Evolutionary conservation across 2,329 filamentous ascomycete species (phyloP), one percentile per base, ranked within the genome.

Genomic region (Claviceps sp.): DNA sequence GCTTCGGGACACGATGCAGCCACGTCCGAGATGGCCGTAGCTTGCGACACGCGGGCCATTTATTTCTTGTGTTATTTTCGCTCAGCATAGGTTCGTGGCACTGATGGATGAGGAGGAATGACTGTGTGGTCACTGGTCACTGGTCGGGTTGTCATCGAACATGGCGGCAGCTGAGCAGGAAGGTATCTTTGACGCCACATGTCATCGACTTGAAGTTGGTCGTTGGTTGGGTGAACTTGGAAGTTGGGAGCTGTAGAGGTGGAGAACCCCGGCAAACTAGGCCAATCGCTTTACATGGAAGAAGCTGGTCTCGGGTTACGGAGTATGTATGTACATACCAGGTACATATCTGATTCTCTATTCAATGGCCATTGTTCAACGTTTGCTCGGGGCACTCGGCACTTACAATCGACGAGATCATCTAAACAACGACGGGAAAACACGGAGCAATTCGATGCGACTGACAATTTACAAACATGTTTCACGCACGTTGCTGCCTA

Each of bases 1-100:
- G 59, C 55, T 11, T 69, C 66, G 20, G 61, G 56, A 20, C 61
- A 57, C 39, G 53, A 37, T 43, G 44, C 49, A 36, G 49, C 22
- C 22, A n/a, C 40, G 13, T 51, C 36, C 13, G 49, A 40, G 4
- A 46, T 26, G 11, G 29, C 49, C 37, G 43, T 14, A 13, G 20
- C 22, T 36, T 46, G 49, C 17, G 43, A 50, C 14, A 45, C 8
- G 43, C 43, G 36, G 36, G 11, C 43, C 49, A 50, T 50, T 7
- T 40, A 14, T 37, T 16, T 17, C 1, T 22, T 20, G 17, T 42
- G 4, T 20, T 36, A 7, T 34, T 45, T 17, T 37, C n/a, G 20
- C 29, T 37, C 37, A 36, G 49, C n/a, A 20, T 17, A 45, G n/a
- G 2, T 29, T 38, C 17, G 17, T 16, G 49, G 26, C 26, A 40